phyloP scores from a whole-genome alignment of 441 rosid genomes.

The Iberis amara region DNA sequence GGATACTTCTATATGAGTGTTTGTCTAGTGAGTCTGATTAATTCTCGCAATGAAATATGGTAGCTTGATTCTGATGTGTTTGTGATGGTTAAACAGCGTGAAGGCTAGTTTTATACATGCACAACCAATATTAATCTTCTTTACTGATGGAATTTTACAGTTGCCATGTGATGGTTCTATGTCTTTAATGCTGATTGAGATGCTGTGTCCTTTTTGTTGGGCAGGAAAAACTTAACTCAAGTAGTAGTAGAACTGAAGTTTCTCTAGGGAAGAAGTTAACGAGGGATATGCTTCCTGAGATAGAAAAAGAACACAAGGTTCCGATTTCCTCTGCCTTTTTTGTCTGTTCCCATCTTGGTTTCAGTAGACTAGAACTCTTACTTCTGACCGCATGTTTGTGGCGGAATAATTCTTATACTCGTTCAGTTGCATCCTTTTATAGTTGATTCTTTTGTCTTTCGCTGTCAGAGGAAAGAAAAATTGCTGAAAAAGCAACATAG shows the following conservation, averaged over 20 bases:
- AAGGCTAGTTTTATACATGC: slow-evolving; percentile 12
- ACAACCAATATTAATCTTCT: slow-evolving; percentile 13
- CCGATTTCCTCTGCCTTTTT: not conserved
- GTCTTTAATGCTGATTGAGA: slow-evolving; percentile 8
- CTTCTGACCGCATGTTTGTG: slow-evolving; percentile 1
- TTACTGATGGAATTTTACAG: slow-evolving; percentile 5
- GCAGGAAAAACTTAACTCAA: slow-evolving; percentile 78
- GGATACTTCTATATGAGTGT: slow-evolving; percentile 10
- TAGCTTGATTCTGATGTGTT: slow-evolving; percentile 21
- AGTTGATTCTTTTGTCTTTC: not conserved
- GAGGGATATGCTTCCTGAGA: slow-evolving; percentile 86
- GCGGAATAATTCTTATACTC: not conserved
- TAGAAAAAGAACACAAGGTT: slow-evolving; percentile 89
- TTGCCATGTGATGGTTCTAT: not conserved
- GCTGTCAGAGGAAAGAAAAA: slow-evolving; percentile 70
- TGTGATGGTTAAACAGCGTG: slow-evolving; percentile 16
- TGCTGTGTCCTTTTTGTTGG: slow-evolving; percentile 20
- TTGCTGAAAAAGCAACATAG: slow-evolving; percentile 86
- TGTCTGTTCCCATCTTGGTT: not conserved
- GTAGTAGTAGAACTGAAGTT: slow-evolving; percentile 75
- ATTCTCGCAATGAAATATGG: slow-evolving; percentile 13
- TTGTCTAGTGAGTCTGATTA: slow-evolving; percentile 6
- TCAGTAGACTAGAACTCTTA: slow-evolving; percentile 3
- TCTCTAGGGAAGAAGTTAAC: slow-evolving; percentile 81
- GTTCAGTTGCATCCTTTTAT: not conserved